phyloP scores from a whole-genome alignment of 2,329 filamentous ascomycete species.

The Acephala macrosclerotiorum region DNA sequence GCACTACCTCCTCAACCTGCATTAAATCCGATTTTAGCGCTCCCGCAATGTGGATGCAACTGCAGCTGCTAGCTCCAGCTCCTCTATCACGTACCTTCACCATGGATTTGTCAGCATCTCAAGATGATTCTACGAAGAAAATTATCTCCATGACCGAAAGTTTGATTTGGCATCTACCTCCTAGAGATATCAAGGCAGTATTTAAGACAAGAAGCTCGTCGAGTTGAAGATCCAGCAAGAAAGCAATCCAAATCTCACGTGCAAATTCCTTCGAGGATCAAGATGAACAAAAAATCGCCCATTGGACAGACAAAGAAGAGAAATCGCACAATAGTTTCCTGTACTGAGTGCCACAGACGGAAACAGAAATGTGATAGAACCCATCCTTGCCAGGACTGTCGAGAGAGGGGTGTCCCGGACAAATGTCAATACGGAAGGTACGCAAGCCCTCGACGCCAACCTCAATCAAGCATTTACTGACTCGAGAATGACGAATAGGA shows the following conservation, averaged over 20 bases:
- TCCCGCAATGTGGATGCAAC: neutral
- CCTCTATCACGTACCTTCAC: neutral
- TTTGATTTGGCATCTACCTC: conserved; percentile 2
- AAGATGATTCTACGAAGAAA: conserved; percentile 5
- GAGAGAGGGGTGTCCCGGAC: conserved; percentile 26
- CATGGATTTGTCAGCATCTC: conserved; percentile 14
- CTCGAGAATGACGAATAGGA: conserved; percentile 10
- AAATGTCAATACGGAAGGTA: conserved; percentile 31
- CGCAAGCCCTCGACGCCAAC: conserved; percentile 23
- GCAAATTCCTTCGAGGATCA: neutral
- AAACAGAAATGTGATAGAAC: conserved; percentile 37
- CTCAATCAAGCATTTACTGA: conserved; percentile 11
- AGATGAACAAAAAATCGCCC: conserved; percentile 6
- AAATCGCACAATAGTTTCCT: conserved; percentile 29
- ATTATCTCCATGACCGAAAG: conserved; percentile 9
- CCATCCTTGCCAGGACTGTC: conserved; percentile 34
- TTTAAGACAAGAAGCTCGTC: neutral
- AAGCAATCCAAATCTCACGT: neutral
- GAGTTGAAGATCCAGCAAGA: neutral
- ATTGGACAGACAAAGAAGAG: conserved; percentile 23
- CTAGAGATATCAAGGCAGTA: neutral
- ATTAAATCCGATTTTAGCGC: conserved; percentile 22
- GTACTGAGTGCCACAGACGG: conserved; percentile 36
- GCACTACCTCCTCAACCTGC: conserved; percentile 15
- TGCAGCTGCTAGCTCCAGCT: neutral